A percentile compares a stretch with the other conserved stretches of the same genome.
phyloP scores from a whole-genome alignment of 306 rosid species.

The Quercus suber region DNA sequence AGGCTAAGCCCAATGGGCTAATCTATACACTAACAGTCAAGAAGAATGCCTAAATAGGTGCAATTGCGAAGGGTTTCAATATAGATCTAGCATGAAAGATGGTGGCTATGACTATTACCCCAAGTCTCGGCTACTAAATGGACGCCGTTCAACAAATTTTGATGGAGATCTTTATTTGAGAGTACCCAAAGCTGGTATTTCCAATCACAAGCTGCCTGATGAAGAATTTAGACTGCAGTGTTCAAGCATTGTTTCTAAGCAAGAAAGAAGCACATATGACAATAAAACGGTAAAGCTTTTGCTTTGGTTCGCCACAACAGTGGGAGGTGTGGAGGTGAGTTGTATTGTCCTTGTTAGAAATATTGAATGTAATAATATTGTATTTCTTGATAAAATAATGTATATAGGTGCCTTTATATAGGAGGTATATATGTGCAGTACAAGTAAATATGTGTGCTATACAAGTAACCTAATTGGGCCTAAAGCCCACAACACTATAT shows the following conservation, averaged over 20 bases:
- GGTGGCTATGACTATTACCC: constrained; percentile 14
- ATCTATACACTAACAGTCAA: no score
- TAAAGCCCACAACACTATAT: no score
- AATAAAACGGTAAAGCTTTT: constrained; percentile 11
- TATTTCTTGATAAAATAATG: no score
- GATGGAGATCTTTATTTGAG: constrained; percentile 22
- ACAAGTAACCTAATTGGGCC: no score
- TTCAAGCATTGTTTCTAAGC: background rate
- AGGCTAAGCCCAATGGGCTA: no score
- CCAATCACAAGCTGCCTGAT: background rate
- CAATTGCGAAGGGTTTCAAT: constrained; percentile 30
- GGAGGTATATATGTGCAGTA: no score
- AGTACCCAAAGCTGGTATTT: constrained; percentile 7
- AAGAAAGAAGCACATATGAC: constrained; percentile 6
- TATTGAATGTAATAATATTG: no score
- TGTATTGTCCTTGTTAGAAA: constrained; percentile 10
- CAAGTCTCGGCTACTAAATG: constrained; percentile 27
- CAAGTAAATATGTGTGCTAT: no score
- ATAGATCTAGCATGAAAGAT: background rate
- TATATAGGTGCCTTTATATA: no score
- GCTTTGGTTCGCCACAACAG: constrained; percentile 11
- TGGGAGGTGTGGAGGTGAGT: constrained; percentile 30
- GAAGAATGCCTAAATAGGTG: constrained; percentile 14
- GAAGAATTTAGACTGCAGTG: constrained; percentile 8
- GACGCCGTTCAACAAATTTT: constrained; percentile 16